These are phyloP conservation scores for Wallacemonas sp. DNA, from an alignment of 208 protist genomes.

Conservation along the genomic window DNA sequence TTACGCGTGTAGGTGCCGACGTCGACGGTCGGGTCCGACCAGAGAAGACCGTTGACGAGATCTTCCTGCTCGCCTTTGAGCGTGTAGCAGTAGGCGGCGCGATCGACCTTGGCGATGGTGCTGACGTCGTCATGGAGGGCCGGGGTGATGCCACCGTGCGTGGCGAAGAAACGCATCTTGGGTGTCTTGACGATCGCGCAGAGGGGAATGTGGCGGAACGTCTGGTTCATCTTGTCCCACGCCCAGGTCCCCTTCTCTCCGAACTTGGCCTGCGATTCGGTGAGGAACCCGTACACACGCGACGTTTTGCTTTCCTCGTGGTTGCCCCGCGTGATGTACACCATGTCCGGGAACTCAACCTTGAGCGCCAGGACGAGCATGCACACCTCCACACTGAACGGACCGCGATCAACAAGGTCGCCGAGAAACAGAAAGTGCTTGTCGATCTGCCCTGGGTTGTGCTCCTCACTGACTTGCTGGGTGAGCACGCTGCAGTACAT, in stretches of 20 bases:
- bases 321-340: slow-evolving; percentile 88
- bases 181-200: slow-evolving; percentile 73
- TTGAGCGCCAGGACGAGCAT: slow-evolving; percentile 87
- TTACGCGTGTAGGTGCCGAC: slow-evolving; percentile 93
- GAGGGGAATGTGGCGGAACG: slow-evolving; percentile 79
- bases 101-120: slow-evolving; percentile 33
- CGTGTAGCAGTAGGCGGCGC: slow-evolving; percentile 47
- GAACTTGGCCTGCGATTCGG: slow-evolving; percentile 41
- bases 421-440: slow-evolving; percentile 96
- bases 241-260: slow-evolving; percentile 45
- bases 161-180: slow-evolving; percentile 95
- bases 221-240: slow-evolving; percentile 72
- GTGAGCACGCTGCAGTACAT: slow-evolving; percentile 62
- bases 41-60: slow-evolving; percentile 98
- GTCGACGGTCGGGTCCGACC: slow-evolving; percentile 96
- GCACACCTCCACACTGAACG: slow-evolving; percentile 48
- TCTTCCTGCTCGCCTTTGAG: slow-evolving; percentile 95
- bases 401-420: slow-evolving; percentile 97
- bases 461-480: slow-evolving; percentile 21
- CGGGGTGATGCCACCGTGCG: slow-evolving; percentile 96
- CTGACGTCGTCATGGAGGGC: slow-evolving; percentile 42
- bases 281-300: slow-evolving; percentile 69
- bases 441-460: slow-evolving; percentile 22
- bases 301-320: slow-evolving; percentile 85
- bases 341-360: slow-evolving; percentile 67